phyloP scores from a whole-genome alignment of 2,329 filamentous ascomycete genomes.

The Penicillium sp. region DNA sequence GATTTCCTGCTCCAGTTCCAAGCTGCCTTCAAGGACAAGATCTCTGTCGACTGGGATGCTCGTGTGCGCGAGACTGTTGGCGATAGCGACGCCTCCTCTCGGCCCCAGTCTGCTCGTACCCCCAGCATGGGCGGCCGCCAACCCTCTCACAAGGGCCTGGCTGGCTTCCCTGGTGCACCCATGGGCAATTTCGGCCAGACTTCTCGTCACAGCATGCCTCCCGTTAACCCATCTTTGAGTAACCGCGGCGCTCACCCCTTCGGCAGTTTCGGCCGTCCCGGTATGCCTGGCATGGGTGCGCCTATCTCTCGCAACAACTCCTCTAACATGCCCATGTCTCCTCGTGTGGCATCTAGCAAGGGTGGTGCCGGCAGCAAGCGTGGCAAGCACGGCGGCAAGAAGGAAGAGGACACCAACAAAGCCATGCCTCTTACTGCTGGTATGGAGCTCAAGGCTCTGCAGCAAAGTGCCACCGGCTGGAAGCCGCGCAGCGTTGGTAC shows the following conservation, averaged over 20 bases:
- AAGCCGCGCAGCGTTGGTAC: constrained; percentile 74
- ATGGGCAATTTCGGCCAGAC: constrained; percentile 71
- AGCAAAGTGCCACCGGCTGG: constrained; percentile 76
- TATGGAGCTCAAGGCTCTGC: constrained; percentile 77
- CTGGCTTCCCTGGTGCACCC: constrained; percentile 42
- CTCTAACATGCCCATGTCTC: constrained; percentile 67
- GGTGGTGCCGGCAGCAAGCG: constrained; percentile 25
- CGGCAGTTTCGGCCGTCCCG: constrained; percentile 60
- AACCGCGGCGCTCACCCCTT: constrained; percentile 54
- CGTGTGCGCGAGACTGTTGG: constrained; percentile 85
- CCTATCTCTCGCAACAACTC: constrained; percentile 62
- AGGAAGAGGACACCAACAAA: constrained; percentile 72
- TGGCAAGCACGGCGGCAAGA: constrained; percentile 53
- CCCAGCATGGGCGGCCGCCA: constrained; percentile 53
- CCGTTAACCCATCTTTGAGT: constrained; percentile 68
- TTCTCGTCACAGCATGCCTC: constrained; percentile 52
- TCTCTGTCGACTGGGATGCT: constrained; percentile 87
- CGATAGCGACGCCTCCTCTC: constrained; percentile 66
- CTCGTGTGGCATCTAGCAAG: constrained; percentile 60
- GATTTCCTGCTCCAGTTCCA: constrained; percentile 97
- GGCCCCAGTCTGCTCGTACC: constrained; percentile 54
- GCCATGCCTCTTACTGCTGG: constrained; percentile 89
- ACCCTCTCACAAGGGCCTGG: constrained; percentile 47
- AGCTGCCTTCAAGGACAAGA: constrained; percentile 93
- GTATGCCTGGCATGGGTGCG: constrained; percentile 65